Evolutionary conservation across 768 basidiomycete species (phyloP).

Genomic region (Boletus speciosus): DNA sequence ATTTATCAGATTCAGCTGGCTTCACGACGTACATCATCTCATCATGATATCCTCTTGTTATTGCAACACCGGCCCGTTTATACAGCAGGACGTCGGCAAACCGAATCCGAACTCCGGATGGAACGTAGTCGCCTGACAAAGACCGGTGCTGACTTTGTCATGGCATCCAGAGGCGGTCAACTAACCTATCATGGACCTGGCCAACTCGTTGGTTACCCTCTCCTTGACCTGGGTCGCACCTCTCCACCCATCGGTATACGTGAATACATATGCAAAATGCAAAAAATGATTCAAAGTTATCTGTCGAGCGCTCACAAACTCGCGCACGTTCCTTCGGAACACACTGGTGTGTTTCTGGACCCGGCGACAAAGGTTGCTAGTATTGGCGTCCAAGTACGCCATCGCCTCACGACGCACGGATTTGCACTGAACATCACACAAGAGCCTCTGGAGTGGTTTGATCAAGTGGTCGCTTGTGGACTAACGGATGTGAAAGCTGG

Average conservation of each 20-base stretch:
- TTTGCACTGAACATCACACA: slow-evolving; percentile 88
- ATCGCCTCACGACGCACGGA: slow-evolving; percentile 91
- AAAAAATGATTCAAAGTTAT: slow-evolving; percentile 64
- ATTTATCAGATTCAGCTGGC: slow-evolving; percentile 65
- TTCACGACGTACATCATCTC: slow-evolving; percentile 45
- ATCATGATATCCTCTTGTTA: slow-evolving; percentile 67
- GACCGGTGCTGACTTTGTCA: slow-evolving; percentile 85
- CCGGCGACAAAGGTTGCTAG: slow-evolving; percentile 84
- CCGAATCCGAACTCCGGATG: slow-evolving; percentile 49
- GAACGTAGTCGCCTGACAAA: slow-evolving; percentile 64
- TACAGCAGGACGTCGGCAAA: slow-evolving; percentile 89
- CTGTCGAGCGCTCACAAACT: slow-evolving; percentile 60
- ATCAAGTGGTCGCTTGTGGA: slow-evolving; percentile 87
- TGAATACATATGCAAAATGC: slow-evolving; percentile 83
- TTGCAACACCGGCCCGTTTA: slow-evolving; percentile 93
- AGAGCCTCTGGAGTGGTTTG: slow-evolving; percentile 84
- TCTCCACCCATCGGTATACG: slow-evolving; percentile 68
- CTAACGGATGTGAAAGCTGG: slow-evolving; percentile 78
- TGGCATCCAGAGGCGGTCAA: slow-evolving; percentile 84
- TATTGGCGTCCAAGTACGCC: slow-evolving; percentile 94
- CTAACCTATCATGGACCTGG: slow-evolving; percentile 98
- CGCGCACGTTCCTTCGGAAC: slow-evolving; percentile 56
- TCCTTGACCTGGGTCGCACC: slow-evolving; percentile 83
- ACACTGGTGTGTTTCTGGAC: slow-evolving; percentile 89
- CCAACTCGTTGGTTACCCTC: slow-evolving; percentile 92